Conservation (phyloP, 345 rosid genomes). For the Euphorbia tirucalli region DNA sequence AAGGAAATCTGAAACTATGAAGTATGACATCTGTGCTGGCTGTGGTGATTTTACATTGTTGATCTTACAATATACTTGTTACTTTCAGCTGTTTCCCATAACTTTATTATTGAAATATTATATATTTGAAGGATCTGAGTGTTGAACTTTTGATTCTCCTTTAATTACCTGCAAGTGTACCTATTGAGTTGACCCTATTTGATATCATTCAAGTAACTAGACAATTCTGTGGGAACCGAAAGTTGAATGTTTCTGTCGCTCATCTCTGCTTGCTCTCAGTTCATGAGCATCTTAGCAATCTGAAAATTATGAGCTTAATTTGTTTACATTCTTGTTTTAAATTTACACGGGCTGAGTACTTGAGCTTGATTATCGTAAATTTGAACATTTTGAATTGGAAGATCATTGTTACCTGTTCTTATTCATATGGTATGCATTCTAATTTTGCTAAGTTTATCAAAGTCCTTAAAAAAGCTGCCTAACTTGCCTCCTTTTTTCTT, state of each 20-base stretch:
- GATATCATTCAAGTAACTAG: not conserved
- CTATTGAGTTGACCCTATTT: not conserved
- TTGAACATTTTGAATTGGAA: not conserved
- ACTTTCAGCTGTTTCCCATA: not conserved
- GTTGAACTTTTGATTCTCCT: not conserved
- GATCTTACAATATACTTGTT: not conserved
- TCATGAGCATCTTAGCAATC: not conserved
- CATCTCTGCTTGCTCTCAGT: not conserved
- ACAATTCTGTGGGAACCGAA: not conserved
- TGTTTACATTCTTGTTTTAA: not conserved
- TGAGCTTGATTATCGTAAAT: not conserved
- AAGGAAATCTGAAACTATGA: not conserved
- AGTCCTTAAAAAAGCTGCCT: not conserved
- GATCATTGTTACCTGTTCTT: not conserved
- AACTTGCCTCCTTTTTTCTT: conserved; percentile 3
- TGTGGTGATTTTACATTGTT: not conserved
- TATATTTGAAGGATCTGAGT: not conserved
- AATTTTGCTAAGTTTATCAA: not conserved
- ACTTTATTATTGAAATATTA: not conserved
- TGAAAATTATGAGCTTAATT: not conserved
- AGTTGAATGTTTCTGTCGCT: not conserved
- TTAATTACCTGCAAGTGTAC: too few species aligned
- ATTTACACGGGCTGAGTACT: too few species aligned
- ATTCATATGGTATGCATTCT: not conserved
- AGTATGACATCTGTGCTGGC: not conserved